Evolutionary conservation across 805 yeast species (phyloP).

Genomic region (Myxozyma monticola): DNA sequence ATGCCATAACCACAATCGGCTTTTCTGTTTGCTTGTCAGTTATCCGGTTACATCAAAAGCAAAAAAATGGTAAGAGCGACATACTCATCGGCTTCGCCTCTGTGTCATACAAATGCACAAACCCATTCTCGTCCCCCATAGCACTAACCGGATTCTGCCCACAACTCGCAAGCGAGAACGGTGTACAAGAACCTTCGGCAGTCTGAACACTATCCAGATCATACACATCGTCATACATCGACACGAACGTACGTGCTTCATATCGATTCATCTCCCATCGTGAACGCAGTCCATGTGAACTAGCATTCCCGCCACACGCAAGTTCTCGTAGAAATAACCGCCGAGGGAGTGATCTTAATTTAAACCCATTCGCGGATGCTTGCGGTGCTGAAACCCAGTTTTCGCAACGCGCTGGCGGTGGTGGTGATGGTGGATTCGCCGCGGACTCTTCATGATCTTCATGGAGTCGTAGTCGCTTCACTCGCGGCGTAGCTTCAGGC

Average conservation of each 20-base stretch:
- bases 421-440: background rate
- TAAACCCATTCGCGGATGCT: background rate
- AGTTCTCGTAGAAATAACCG: conserved; percentile 15
- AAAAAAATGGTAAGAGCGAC: background rate
- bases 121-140: conserved; percentile 22
- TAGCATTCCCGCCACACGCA: background rate
- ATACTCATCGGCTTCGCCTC: background rate
- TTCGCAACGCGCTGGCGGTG: background rate
- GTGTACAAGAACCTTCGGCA: background rate
- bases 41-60: too few relatives aligned
- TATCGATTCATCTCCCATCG: conserved; percentile 9
- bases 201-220: background rate
- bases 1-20: conserved; percentile 9
- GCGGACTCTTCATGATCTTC: background rate
- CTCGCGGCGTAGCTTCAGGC: conserved; percentile 20
- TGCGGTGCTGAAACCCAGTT: background rate
- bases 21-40: background rate
- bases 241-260: conserved; percentile 10
- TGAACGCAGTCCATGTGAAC: conserved; percentile 5
- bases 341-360: conserved; percentile 1
- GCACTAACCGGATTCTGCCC: conserved; percentile 7
- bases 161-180: conserved; percentile 17
- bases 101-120: conserved; percentile 19
- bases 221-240: conserved; percentile 12
- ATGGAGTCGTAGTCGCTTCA: background rate